Evolutionary conservation across 352 stramenopile species (phyloP), one percentile per base, ranked within the genome.

Genomic region (Phytophthora lateralis): DNA sequence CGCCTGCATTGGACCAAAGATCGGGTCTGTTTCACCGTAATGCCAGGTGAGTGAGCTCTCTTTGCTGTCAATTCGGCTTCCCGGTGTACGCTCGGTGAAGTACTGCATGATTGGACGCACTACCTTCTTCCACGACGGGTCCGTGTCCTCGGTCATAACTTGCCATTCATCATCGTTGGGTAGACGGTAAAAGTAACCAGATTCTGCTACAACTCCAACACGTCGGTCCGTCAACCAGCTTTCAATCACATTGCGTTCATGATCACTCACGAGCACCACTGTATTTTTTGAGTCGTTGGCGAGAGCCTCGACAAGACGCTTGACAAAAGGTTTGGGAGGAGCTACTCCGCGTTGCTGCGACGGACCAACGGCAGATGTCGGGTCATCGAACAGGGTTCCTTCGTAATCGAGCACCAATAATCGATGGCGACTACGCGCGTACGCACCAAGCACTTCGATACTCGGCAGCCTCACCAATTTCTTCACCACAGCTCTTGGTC

Each of bases 401-500:
- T 95, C 86, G 27, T 92, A 93, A 60, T 95, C 83, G 17, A 90
- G 58, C 14, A 95, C 82, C 38, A 95, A 79, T 11, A 95, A 59
- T 5, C 86, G 73, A 7, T 81, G 82, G 26, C 69, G 71, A 43
- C 79, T 88, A 18, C 75, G 71, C 4, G 71, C 55, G 48, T 95
- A 95, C 11, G 82, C 79, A 21, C 75, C 69, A 17, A 89, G 77
- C 27, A 75, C 70, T 34, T 75, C 66, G 17, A 73, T 48, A 6
- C 43, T 63, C 5, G 78, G 78, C 18, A 85, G 53, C 60, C 76
- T 87, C 0, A 85, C 65, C 15, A 84, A 47, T 44, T 84, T 82
- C 27, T 68, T 82, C 9, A 68, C 61, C 6, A 71, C 63, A n/a
- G 73, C 53, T 17, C 60, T 61, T 17, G 76, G 79, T 15, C 63